These are phyloP conservation scores for Pythium dissimile DNA, from an alignment of 352 stramenopile species.

Conservation along the genomic window DNA sequence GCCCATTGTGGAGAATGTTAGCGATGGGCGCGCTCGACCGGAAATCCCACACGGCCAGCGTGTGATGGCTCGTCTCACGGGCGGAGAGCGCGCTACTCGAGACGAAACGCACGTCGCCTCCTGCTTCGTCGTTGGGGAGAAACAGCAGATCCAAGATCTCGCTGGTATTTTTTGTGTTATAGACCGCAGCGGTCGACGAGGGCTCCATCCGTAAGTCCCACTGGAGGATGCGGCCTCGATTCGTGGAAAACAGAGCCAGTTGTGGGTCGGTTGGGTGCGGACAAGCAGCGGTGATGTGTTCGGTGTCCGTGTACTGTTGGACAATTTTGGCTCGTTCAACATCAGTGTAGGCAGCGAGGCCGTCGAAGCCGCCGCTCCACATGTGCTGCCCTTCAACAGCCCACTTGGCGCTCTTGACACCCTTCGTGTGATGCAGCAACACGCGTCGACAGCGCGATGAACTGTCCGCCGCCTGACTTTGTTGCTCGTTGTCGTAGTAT, in stretches of 20 bases:
- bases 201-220: constrained; percentile 30
- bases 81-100: constrained; percentile 39
- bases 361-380: constrained; percentile 47
- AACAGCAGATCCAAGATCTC: constrained; percentile 62
- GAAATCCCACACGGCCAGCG: constrained; percentile 63
- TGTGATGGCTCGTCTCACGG: constrained; percentile 53
- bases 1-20: constrained; percentile 43
- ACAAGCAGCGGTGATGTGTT: neutral
- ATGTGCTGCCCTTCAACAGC: constrained; percentile 37
- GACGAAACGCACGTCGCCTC: constrained; percentile 30
- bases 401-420: constrained; percentile 58
- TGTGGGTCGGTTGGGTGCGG: constrained; percentile 3
- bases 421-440: constrained; percentile 29
- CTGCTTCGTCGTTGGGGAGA: constrained; percentile 19
- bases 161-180: constrained; percentile 28
- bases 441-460: constrained; percentile 5
- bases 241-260: neutral
- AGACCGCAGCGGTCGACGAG: neutral
- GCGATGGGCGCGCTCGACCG: constrained; percentile 37
- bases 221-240: constrained; percentile 12
- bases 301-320: neutral
- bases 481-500: constrained; percentile 1
- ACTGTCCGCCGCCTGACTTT: neutral
- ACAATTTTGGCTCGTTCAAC: constrained; percentile 2
- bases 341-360: constrained; percentile 8